Base-by-base conservation (phyloP, 495 filamentous ascomycete species). In the Neurospora cerealis region DNA sequence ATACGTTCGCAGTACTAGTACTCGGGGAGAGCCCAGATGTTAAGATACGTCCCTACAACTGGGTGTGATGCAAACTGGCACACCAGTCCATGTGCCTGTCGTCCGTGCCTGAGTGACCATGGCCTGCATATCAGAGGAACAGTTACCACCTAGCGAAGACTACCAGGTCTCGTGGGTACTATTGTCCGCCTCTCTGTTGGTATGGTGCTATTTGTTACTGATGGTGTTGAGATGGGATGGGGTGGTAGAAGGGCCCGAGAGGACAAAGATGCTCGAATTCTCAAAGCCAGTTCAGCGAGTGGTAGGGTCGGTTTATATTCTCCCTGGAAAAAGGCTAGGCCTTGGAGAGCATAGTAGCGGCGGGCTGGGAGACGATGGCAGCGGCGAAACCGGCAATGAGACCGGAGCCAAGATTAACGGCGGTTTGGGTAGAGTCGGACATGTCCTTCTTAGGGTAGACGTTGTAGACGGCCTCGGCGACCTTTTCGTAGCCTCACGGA, bases 361-460 rank as follows among this genome's bases (percentile, higher is more conserved):
- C 96, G 79, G 96, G 95, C 87, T 99, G 96, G 66, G 96, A 98
- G 79, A 99, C 91, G 82, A 97, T 78, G 80, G 96, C 96, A 76
- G 96, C 96, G 75, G 96, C 95, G 87, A 99, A 95, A 93, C 96
- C 95, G 81, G 96, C 96, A 78, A 97, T 89, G 78, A 98, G 90
- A 92, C 96, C 96, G 79, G 92, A 91, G 75, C 95, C 95, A 73
- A 99, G 89, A 89, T 99, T 99, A 87, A 95, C 89, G 82, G 83
- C 86, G 76, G 96, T 99, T 87, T 97, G 93, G 75, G 86, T 82
- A 78, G 86, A 88, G 79, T 90, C 86, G 79, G 92, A 92, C 81
- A 93, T 82, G 71, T 85, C 85, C 78, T 89, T 84, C 89, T 98
- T 98, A 89, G 95, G 91, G 78, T 91, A 88, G 72, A 79, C 72